These are phyloP conservation scores for Dactylellina sp. DNA, from an alignment of 2,329 filamentous ascomycete genomes.

Conservation along the genomic window DNA sequence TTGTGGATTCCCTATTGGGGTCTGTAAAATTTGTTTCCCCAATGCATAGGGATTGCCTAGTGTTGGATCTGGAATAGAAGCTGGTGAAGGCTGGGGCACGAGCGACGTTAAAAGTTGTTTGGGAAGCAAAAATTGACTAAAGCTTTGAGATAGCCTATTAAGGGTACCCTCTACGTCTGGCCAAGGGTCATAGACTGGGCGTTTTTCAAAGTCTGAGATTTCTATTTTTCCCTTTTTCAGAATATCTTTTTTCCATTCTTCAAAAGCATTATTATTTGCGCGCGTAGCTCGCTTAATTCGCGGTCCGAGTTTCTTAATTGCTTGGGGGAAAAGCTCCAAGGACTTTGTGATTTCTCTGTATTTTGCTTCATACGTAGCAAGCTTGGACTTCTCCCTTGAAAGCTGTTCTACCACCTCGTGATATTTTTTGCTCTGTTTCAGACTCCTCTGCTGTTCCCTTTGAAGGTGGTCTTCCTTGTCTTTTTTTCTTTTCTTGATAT, in stretches of 20 bases:
- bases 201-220: conserved; percentile 17
- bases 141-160: neutral
- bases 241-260: conserved; percentile 20
- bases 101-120: neutral
- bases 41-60: neutral
- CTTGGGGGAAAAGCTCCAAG: conserved; percentile 5
- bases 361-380: conserved; percentile 30
- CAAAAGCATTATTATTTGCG: conserved; percentile 9
- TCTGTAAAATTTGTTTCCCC: neutral
- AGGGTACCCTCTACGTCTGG: conserved; percentile 17
- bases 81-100: conserved; percentile 1
- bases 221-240: conserved; percentile 7
- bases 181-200: conserved; percentile 1
- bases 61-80: neutral
- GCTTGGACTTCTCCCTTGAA: conserved; percentile 20
- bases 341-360: conserved; percentile 1
- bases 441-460: neutral
- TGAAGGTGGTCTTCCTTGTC: neutral
- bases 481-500: neutral
- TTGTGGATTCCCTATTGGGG: neutral
- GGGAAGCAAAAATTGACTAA: neutral
- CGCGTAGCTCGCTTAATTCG: conserved; percentile 3
- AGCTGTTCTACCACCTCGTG: conserved; percentile 2
- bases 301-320: neutral
- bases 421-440: neutral